phyloP scores from a whole-genome alignment of 441 rosid genomes.

The Populus hybrid region DNA sequence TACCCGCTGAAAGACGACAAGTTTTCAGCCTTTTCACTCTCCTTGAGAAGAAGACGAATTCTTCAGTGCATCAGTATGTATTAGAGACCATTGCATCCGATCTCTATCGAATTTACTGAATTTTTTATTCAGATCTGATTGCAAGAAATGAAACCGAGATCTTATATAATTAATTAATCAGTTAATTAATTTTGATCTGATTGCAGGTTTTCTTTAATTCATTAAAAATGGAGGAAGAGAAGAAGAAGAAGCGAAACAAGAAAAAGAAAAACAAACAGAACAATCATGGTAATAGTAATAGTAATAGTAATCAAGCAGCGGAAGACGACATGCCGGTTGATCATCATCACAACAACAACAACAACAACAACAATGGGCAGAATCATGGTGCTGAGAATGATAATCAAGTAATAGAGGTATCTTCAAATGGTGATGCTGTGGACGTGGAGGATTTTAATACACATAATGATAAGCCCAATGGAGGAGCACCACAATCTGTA shows the following conservation, averaged over 20 bases:
- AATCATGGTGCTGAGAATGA: neutral
- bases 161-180: neutral
- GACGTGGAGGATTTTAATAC: neutral
- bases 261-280: conserved; percentile 53
- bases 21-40: neutral
- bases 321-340: neutral
- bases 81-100: neutral
- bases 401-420: neutral
- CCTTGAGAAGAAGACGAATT: neutral
- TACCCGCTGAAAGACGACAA: neutral
- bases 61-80: neutral
- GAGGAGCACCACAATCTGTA: neutral
- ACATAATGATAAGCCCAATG: neutral
- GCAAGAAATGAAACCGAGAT: neutral
- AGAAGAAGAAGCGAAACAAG: conserved; percentile 58
- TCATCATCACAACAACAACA: no score
- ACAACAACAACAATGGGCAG: neutral
- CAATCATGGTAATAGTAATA: neutral
- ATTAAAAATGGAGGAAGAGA: conserved; percentile 47
- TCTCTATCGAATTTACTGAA: neutral
- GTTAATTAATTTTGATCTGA: neutral
- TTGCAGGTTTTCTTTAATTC: neutral
- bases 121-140: neutral
- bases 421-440: neutral
- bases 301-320: neutral